Evolutionary conservation across 305 asterid species (phyloP).

Genomic region (Plantago lanceolata): DNA sequence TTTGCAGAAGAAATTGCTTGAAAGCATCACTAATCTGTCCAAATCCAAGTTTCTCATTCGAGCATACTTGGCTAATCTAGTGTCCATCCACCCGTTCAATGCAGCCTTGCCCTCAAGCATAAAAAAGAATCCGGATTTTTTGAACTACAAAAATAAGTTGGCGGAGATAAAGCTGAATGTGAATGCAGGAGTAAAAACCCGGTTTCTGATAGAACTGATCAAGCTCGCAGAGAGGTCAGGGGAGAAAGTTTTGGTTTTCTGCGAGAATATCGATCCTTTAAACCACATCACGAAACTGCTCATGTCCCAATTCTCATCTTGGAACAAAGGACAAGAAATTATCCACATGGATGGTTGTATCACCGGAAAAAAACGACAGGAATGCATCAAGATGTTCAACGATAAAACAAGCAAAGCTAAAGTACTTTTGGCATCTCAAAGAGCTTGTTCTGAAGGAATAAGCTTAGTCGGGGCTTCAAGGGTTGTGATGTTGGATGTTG

Average conservation of each 20-base stretch:
- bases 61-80: conserved; percentile 35
- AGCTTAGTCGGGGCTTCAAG: conserved; percentile 69
- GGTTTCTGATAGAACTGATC: conserved; percentile 44
- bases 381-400: conserved; percentile 38
- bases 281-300: conserved; percentile 37
- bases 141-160: conserved; percentile 18
- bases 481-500: conserved; percentile 65
- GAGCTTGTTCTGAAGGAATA: conserved; percentile 68
- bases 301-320: conserved; percentile 30
- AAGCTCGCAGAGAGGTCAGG: conserved; percentile 26
- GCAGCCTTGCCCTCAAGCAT: conserved; percentile 49
- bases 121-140: conserved; percentile 28
- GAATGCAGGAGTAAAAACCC: conserved; percentile 51
- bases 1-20: conserved; percentile 35
- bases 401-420: conserved; percentile 35
- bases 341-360: conserved; percentile 46
- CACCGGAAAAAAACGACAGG: conserved; percentile 35
- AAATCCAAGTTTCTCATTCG: conserved; percentile 24
- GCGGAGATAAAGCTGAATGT: conserved; percentile 20
- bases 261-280: conserved; percentile 46
- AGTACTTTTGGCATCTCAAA: conserved; percentile 61
- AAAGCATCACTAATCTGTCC: not conserved
- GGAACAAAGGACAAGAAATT: conserved; percentile 51
- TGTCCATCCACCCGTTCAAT: conserved; percentile 58
- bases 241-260: conserved; percentile 59